A percentile compares a stretch with the other conserved stretches of the same genome.
Conservation (phyloP, 345 rosid species). For the Eucalyptus lansdowneana region DNA sequence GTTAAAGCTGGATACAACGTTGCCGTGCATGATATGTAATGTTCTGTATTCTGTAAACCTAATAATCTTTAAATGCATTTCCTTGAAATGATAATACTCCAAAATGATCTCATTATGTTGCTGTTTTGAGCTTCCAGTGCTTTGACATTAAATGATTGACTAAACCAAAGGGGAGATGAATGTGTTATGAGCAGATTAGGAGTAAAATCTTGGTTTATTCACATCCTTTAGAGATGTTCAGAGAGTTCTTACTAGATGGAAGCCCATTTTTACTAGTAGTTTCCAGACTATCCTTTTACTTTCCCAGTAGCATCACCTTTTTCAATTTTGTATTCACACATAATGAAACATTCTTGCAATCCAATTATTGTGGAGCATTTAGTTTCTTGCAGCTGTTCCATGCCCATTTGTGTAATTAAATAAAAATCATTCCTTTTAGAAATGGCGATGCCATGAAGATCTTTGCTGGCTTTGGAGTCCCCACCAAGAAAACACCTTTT, state of each 20-base stretch:
- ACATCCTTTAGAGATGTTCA: neutral
- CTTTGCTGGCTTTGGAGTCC: constrained; percentile 51
- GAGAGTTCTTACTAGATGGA: neutral
- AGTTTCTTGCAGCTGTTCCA: neutral
- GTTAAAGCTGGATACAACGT: constrained; percentile 70
- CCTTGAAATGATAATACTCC: neutral
- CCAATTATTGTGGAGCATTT: neutral
- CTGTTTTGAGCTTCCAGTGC: neutral
- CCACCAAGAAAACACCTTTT: constrained; percentile 49
- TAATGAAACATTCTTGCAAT: neutral
- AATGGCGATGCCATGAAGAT: constrained; percentile 50
- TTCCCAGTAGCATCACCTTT: neutral
- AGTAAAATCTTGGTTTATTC: neutral
- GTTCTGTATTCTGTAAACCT: neutral
- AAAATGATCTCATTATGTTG: neutral
- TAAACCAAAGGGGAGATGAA: neutral
- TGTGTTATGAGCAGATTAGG: neutral
- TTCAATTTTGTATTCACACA: neutral
- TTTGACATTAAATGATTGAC: neutral
- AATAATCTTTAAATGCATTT: neutral
- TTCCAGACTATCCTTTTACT: neutral
- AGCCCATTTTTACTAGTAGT: neutral
- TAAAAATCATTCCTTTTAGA: constrained; percentile 19
- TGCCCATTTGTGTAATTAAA: neutral
- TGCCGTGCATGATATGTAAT: constrained; percentile 77